A percentile compares a stretch with the other conserved stretches of the same genome.
These are phyloP conservation scores for Furcasterigmium furcatum DNA, from an alignment of 2,329 filamentous ascomycete genomes.

Conservation along the genomic window DNA sequence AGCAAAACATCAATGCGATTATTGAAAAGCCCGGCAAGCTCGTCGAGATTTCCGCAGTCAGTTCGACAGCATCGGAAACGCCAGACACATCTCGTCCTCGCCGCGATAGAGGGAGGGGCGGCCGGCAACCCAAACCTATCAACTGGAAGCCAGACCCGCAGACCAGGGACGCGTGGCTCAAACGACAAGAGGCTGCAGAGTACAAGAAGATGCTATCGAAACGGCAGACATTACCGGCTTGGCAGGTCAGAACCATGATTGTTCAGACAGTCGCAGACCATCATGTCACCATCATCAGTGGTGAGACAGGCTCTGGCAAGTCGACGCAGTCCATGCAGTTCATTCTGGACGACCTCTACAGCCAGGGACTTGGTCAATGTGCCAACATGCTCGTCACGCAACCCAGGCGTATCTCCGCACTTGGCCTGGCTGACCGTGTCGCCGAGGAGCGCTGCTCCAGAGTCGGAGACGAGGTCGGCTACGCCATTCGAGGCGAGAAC, in stretches of 20 bases:
- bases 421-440: conserved; percentile 91
- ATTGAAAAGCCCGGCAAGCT: conserved; percentile 82
- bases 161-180: conserved; percentile 67
- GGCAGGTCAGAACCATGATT: conserved; percentile 76
- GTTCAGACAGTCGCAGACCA: conserved; percentile 71
- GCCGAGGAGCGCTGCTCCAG: conserved; percentile 82
- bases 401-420: conserved; percentile 87
- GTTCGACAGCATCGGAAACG: conserved; percentile 62
- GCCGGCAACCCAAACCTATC: conserved; percentile 55
- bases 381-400: conserved; percentile 96
- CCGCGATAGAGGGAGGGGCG: conserved; percentile 20
- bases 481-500: conserved; percentile 86
- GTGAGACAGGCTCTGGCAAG: conserved; percentile 95
- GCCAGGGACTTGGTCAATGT: conserved; percentile 66
- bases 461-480: conserved; percentile 87
- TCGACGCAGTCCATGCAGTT: conserved; percentile 97
- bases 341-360: conserved; percentile 86
- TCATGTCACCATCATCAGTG: conserved; percentile 94
- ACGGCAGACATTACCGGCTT: conserved; percentile 78
- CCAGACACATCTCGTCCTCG: conserved; percentile 19
- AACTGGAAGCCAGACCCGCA: conserved; percentile 57
- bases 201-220: conserved; percentile 73
- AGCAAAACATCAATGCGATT: conserved; percentile 77
- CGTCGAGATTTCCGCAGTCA: conserved; percentile 77
- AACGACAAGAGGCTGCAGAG: conserved; percentile 59